Conservation (phyloP, 768 basidiomycete species). For the Amyloporia xantha region DNA sequence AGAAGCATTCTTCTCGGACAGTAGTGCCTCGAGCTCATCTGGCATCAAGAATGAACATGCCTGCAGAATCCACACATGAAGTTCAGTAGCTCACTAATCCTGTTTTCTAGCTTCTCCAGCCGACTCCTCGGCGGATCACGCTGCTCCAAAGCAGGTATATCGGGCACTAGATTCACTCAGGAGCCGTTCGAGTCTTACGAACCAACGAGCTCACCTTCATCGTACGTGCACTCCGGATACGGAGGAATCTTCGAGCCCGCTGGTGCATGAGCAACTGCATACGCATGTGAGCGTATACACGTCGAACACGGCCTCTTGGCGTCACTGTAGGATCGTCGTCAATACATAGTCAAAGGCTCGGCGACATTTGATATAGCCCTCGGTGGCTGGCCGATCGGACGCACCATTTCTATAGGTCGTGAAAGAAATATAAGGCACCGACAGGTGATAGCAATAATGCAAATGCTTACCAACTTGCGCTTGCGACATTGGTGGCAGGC, state of each 20-base stretch:
- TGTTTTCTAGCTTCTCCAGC: conserved; percentile 57
- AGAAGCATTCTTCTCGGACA: conserved; percentile 46
- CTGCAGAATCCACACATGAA: background rate
- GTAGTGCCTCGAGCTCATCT: conserved; percentile 66
- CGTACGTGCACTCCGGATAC: conserved; percentile 66
- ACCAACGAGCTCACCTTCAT: conserved; percentile 62
- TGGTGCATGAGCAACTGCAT: conserved; percentile 55
- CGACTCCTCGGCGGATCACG: conserved; percentile 51
- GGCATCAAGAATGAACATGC: background rate
- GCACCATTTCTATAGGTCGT: conserved; percentile 42
- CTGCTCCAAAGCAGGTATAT: conserved; percentile 21
- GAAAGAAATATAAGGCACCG: background rate
- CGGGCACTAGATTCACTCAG: background rate
- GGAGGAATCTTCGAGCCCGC: conserved; percentile 48
- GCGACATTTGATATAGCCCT: conserved; percentile 5
- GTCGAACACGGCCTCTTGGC: conserved; percentile 73
- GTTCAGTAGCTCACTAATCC: conserved; percentile 59
- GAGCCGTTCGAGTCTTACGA: background rate
- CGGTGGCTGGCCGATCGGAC: conserved; percentile 1
- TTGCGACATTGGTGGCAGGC: conserved; percentile 56
- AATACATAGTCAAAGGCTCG: background rate
- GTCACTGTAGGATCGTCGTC: conserved; percentile 39
- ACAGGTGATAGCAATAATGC: background rate
- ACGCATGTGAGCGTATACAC: conserved; percentile 68
- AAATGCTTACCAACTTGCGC: conserved; percentile 44